Evolutionary conservation across 768 basidiomycete species (phyloP).

Genomic region (Calocybe gangraenosa): DNA sequence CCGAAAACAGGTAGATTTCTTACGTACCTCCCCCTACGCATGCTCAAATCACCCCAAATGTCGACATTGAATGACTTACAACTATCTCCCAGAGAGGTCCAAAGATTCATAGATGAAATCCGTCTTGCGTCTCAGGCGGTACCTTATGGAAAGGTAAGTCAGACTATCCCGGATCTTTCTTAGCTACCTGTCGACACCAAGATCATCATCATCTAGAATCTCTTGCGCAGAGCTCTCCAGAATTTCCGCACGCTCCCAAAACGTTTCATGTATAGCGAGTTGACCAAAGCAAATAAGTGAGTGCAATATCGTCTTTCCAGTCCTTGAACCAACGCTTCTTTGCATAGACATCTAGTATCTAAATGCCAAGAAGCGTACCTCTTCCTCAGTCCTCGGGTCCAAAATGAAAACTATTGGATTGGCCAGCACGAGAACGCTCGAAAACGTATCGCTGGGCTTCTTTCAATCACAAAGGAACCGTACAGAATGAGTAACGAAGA

Average conservation of each 20-base stretch:
- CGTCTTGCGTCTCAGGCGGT: not conserved
- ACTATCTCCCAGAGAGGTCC: not conserved
- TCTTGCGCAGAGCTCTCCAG: conserved; percentile 1
- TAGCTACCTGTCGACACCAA: no score
- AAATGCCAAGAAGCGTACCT: conserved; percentile 7
- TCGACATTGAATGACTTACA: not conserved
- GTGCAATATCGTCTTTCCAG: not conserved
- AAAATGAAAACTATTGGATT: conserved; percentile 5
- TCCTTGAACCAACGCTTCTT: not conserved
- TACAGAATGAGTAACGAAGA: conserved; percentile 2
- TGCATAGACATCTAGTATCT: not conserved
- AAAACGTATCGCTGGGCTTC: not conserved
- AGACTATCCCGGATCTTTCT: not conserved
- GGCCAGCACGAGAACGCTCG: conserved; percentile 4
- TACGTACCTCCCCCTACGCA: no score
- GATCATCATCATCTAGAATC: not conserved
- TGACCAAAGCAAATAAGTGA: conserved; percentile 1
- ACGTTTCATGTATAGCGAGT: not conserved
- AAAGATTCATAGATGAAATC: not conserved
- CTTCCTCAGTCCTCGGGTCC: conserved; percentile 1
- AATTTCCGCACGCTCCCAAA: not conserved
- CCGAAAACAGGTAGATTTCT: no score
- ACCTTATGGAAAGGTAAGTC: conserved; percentile 12
- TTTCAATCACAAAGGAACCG: not conserved
- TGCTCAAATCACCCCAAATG: conserved; percentile 1